Evolutionary conservation across 1,284 basidiomycete species (phyloP), one percentile per base, ranked within the genome.

Genomic region (Cryptococcus sp.): DNA sequence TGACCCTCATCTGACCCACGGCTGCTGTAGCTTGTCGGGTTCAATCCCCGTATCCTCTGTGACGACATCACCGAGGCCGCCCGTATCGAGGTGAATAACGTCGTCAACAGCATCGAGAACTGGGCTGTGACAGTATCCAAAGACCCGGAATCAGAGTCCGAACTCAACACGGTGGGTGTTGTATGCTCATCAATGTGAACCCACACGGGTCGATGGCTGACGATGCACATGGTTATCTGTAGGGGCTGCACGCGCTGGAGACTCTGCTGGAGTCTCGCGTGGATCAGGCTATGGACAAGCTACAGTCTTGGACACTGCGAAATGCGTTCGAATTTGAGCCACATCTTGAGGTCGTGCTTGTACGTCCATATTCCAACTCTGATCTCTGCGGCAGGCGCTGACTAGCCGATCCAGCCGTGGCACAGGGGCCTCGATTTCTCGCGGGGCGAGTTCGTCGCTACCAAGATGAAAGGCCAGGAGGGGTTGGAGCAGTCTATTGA

Each of bases 261-360:
- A 77, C 77, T 4, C 60, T 78, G 44, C 58, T 78, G 2, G 75
- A 76, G 53, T 66, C 64, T 12, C 73, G 76, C 36, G 66, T 78
- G 48, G 77, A 78, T 55, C 60, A 66, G 13, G 75, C 76, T 1
- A 73, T 76, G 38, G 77, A 79, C 57, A 75, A 64, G 52, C 74
- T 77, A 36, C 74, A 69, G 13, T 70, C 69, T 38, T 79, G 73
- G 67, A 64, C 66, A 20, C 60, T 77, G 55, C 56, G 77, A 20
- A 79, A 79, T 50, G 64, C 70, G 3, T 79, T 79, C 51, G 67
- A 72, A n/a, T 66, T 77, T 20, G 69, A 71, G 4, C 64, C 68
- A 20, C 71, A 70, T 1, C 45, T 75, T 0, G 68, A 75, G 36
- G 52, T 73, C 3, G 76, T 75, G 4, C 45, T 79, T 44, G 77